These are phyloP conservation scores for Jaminaea rosea DNA, from an alignment of 1,284 basidiomycete genomes.

Conservation along the genomic window DNA sequence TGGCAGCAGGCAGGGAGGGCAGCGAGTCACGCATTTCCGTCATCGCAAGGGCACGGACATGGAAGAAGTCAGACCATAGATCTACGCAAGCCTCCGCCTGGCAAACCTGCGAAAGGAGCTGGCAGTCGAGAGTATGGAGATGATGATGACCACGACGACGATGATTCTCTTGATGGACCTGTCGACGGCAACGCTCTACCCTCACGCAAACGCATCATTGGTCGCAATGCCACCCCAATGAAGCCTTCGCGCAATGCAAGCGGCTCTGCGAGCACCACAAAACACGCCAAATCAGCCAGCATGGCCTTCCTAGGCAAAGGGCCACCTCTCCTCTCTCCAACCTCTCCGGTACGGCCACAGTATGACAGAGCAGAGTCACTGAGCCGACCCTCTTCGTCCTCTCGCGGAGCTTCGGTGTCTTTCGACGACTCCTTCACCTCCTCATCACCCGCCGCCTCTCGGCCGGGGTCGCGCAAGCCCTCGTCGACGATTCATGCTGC, in stretches of 20 bases:
- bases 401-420: slow-evolving; percentile 20
- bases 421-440: neutral
- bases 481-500: slow-evolving; percentile 9
- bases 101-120: neutral
- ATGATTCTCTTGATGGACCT: neutral
- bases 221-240: neutral
- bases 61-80: slow-evolving; percentile 1
- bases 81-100: neutral
- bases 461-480: neutral
- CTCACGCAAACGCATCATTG: neutral
- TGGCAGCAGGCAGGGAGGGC: slow-evolving; percentile 4
- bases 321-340: too few relatives aligned
- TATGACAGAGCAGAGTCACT: too few relatives aligned
- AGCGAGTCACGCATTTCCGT: neutral
- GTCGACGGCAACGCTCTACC: neutral
- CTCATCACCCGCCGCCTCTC: neutral
- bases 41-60: neutral
- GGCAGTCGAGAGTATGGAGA: neutral
- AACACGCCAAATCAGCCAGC: slow-evolving; percentile 13
- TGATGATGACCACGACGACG: neutral
- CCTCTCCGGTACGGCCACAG: too few relatives aligned
- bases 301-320: too few relatives aligned
- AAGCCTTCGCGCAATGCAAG: neutral
- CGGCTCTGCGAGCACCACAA: neutral
- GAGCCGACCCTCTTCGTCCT: too few relatives aligned